Conservation (phyloP, 345 rosid genomes). For the Populus nigra region DNA sequence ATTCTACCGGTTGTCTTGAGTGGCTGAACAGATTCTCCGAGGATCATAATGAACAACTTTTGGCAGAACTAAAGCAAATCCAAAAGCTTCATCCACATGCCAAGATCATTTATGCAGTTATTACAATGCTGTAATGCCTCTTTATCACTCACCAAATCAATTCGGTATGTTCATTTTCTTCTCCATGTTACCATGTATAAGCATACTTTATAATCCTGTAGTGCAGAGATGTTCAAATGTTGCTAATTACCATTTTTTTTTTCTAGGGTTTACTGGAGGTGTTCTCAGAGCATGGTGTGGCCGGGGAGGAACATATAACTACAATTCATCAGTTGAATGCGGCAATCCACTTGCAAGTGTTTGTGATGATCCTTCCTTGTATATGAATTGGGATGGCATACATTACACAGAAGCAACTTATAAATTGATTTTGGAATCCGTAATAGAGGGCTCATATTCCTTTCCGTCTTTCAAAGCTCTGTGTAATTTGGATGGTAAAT, state of each 20-base stretch:
- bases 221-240: too few species aligned
- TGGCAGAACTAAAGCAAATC: conserved; percentile 19
- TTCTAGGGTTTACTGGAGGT: not conserved
- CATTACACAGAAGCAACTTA: conserved; percentile 39
- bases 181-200: not conserved
- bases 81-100: conserved; percentile 27
- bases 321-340: conserved; percentile 20
- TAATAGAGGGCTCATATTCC: not conserved
- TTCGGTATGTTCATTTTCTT: conserved; percentile 29
- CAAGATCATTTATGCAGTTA: conserved; percentile 52
- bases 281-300: not conserved
- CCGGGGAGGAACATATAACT: conserved; percentile 44
- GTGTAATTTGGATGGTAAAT: not conserved
- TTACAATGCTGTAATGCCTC: conserved; percentile 43
- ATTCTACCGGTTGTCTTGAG: conserved; percentile 38
- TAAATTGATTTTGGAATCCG: conserved; percentile 12
- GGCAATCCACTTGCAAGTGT: conserved; percentile 18
- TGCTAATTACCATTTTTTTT: too few species aligned
- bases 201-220: too few species aligned
- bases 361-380: conserved; percentile 36
- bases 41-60: conserved; percentile 40
- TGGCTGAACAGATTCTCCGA: conserved; percentile 40
- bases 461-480: not conserved
- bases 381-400: conserved; percentile 50
- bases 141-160: conserved; percentile 34